phyloP scores from a whole-genome alignment of 768 basidiomycete species.

The Pholiota microspora region DNA sequence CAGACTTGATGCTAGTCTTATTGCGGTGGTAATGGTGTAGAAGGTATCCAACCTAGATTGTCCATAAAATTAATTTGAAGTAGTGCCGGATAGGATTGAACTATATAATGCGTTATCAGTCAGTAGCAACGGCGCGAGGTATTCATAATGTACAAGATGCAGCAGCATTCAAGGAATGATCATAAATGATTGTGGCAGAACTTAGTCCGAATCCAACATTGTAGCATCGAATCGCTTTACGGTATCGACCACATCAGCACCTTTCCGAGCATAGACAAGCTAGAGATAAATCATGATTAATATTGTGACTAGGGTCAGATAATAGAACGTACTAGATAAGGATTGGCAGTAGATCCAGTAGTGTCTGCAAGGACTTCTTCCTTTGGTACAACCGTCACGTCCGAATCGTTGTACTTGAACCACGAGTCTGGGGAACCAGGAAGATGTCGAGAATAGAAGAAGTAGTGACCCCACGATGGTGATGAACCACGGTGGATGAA shows the following conservation, averaged over 20 bases:
- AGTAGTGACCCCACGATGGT: slow-evolving; percentile 91
- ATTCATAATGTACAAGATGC: slow-evolving; percentile 18
- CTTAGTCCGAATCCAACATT: slow-evolving; percentile 19
- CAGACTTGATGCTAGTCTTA: no score
- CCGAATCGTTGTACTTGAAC: slow-evolving; percentile 97
- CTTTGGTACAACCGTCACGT: slow-evolving; percentile 72
- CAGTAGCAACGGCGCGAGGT: slow-evolving; percentile 12
- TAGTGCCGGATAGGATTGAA: neutral
- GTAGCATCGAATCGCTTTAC: slow-evolving; percentile 62
- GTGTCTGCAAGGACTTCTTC: slow-evolving; percentile 88
- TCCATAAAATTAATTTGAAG: slow-evolving; percentile 1
- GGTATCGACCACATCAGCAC: slow-evolving; percentile 75
- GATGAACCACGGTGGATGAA: slow-evolving; percentile 92
- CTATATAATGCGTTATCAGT: slow-evolving; percentile 6
- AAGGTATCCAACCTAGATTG: neutral
- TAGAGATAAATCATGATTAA: slow-evolving; percentile 25
- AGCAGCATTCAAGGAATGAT: slow-evolving; percentile 14
- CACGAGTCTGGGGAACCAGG: slow-evolving; percentile 79
- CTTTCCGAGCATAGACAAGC: slow-evolving; percentile 85
- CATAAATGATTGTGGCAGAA: neutral
- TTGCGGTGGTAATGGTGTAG: no score
- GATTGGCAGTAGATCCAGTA: slow-evolving; percentile 88
- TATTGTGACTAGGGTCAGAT: neutral
- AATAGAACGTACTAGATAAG: slow-evolving; percentile 66
- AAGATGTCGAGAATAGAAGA: slow-evolving; percentile 89